These are phyloP conservation scores for Ophiostoma triangulosporum DNA, from an alignment of 2,329 filamentous ascomycete genomes.

Conservation along the genomic window DNA sequence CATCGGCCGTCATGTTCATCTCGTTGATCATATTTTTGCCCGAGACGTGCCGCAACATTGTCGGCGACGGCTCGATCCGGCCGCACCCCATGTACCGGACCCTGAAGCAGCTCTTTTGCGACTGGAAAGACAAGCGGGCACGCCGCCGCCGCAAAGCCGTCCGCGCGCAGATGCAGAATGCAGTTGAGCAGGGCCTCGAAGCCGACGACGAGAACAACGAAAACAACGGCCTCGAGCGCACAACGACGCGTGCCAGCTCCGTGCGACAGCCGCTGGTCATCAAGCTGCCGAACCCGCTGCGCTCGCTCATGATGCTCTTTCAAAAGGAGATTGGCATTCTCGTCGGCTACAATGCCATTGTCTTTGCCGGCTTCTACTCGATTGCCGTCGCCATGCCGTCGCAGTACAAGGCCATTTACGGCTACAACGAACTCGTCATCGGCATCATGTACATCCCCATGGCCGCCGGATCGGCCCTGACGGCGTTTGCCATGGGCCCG, in stretches of 20 bases:
- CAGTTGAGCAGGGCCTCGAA: not conserved
- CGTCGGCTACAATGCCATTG: conserved; percentile 29
- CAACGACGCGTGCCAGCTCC: not conserved
- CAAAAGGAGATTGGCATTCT: conserved; percentile 63
- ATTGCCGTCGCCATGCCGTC: conserved; percentile 31
- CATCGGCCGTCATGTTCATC: conserved; percentile 26
- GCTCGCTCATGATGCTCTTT: conserved; percentile 63
- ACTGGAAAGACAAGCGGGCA: not conserved
- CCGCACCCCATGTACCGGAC: conserved; percentile 13
- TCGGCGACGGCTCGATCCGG: conserved; percentile 37
- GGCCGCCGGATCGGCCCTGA: conserved; percentile 34
- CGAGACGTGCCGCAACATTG: conserved; percentile 35
- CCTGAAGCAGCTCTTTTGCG: conserved; percentile 8
- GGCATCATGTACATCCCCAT: conserved; percentile 41
- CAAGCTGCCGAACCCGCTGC: conserved; percentile 54
- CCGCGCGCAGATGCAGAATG: not conserved
- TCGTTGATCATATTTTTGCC: conserved; percentile 37
- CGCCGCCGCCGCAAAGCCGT: conserved; percentile 1
- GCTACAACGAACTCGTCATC: conserved; percentile 40
- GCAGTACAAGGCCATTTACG: conserved; percentile 33
- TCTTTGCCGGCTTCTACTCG: conserved; percentile 38
- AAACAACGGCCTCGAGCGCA: not conserved
- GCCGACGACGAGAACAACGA: not conserved
- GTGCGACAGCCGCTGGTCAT: conserved; percentile 10
- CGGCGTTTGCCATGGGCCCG: conserved; percentile 34